Evolutionary conservation across 495 filamentous ascomycete species (phyloP).

Genomic region (Terfezia boudieri): DNA sequence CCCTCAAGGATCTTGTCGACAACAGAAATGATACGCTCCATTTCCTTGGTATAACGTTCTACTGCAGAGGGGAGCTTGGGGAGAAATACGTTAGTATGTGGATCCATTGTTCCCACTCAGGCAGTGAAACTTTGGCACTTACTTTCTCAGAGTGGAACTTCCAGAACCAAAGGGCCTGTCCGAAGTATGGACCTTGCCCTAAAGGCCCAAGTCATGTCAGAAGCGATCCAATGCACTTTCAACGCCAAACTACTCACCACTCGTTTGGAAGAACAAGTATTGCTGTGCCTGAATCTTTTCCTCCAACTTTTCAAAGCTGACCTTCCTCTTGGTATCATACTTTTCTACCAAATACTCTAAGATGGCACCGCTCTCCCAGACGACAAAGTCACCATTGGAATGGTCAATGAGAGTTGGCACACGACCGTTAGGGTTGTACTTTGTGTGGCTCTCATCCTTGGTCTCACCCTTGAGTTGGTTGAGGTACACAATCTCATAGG

Average conservation of each 20-base stretch:
- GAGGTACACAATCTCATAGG: conserved; percentile 27
- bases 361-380: conserved; percentile 60
- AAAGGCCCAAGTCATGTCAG: conserved; percentile 8
- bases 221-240: no score
- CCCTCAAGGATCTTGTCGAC: conserved; percentile 29
- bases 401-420: conserved; percentile 37
- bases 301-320: conserved; percentile 30
- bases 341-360: conserved; percentile 45
- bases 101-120: no score
- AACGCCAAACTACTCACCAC: conserved; percentile 14
- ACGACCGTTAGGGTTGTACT: conserved; percentile 53
- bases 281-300: conserved; percentile 36
- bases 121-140: no score
- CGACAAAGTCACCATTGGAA: conserved; percentile 38
- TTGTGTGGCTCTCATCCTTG: conserved; percentile 33
- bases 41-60: conserved; percentile 38
- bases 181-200: conserved; percentile 47
- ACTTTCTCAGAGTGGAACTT: conserved; percentile 29
- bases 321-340: conserved; percentile 41
- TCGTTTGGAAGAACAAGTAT: conserved; percentile 44
- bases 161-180: conserved; percentile 29
- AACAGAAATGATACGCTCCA: conserved; percentile 35
- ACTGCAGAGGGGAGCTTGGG: conserved; percentile 24
- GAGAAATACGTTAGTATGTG: no score
- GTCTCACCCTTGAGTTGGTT: conserved; percentile 23